Conservation (phyloP, 768 basidiomycete genomes). For the Boletus subcaerulescens region DNA sequence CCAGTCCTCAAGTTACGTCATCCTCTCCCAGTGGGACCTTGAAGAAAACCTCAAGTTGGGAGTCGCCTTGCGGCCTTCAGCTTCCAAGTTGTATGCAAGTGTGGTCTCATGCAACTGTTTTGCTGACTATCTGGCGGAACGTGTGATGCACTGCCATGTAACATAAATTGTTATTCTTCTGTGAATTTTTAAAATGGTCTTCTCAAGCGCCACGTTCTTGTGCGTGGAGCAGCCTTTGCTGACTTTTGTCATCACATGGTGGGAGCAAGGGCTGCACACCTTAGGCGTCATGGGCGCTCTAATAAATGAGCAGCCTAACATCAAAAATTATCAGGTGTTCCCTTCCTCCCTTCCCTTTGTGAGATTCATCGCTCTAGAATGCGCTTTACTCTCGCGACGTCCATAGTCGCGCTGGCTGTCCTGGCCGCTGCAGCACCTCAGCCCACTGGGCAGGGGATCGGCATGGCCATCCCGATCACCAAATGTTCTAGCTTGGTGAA, state of each 20-base stretch:
- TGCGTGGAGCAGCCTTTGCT: background rate
- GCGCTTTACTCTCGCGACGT: conserved; percentile 5
- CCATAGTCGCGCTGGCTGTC: conserved; percentile 1
- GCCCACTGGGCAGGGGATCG: background rate
- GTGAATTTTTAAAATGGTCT: too few relatives aligned
- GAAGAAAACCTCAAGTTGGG: too few relatives aligned
- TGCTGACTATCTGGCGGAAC: too few relatives aligned
- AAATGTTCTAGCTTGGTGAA: conserved; percentile 9
- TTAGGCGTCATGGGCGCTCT: background rate
- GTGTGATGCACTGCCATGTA: too few relatives aligned
- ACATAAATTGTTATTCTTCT: too few relatives aligned
- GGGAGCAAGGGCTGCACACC: background rate
- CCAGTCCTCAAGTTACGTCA: too few relatives aligned
- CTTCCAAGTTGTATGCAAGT: too few relatives aligned
- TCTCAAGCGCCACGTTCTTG: background rate
- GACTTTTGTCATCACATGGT: background rate
- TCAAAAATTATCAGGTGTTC: background rate
- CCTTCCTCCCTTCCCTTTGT: too few relatives aligned
- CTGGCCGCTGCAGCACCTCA: conserved; percentile 10
- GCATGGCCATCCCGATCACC: conserved; percentile 4
- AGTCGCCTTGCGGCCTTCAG: too few relatives aligned
- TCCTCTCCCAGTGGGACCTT: too few relatives aligned
- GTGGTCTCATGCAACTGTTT: too few relatives aligned
- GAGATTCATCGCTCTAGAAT: background rate
- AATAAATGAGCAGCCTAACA: background rate